Evolutionary conservation across 2,329 filamentous ascomycete genomes (phyloP), one percentile per base, ranked within the genome.

Genomic region (Xylariaceae sp.): DNA sequence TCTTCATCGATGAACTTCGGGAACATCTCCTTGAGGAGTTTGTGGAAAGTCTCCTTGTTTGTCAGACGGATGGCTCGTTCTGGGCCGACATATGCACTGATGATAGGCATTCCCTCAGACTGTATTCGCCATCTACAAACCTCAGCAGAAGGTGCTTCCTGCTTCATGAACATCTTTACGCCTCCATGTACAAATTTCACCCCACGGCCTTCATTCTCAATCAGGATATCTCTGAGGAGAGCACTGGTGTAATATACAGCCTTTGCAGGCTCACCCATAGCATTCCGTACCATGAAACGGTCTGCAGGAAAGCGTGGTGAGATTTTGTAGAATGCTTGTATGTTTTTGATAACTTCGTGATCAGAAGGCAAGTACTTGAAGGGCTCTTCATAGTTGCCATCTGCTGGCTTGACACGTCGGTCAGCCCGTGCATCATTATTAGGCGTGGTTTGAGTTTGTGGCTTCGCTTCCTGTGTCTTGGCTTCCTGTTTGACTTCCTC

Each of bases 81-180:
- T 64, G 89, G 84, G 19, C 91, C 91, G 1, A 98, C 88, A 82
- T 96, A 98, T 21, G 91, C 90, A 70, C 96, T 90, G 37, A 97
- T 81, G 63, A 99, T 92, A 9, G 89, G 87, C 77, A 99, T 86
- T 20, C 95, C 95, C 74, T 99, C 95, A 12, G 89, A 90, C 79
- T 99, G 95, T 66, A 99, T 95, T 45, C 95, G 87, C 95, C 95
- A 99, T 56, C 89, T 85, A 78, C 93, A 96, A 32, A 95, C 89
- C 52, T 93, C 89, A 37, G 89, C 87, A 4, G 88, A 89, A 57
- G 96, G 93, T 0, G 91, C 89, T 69, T 97, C 92, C 74, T 98
- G 93, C 79, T 96, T 96, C 80, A 98, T 95, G 73, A 96, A 99
- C 91, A 98, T 98, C 77, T 96, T 96, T 32, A 99, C 93, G 62